Evolutionary conservation across 768 basidiomycete species (phyloP), one percentile per base, ranked within the genome.

Genomic region (Xanthoconium stramineum): DNA sequence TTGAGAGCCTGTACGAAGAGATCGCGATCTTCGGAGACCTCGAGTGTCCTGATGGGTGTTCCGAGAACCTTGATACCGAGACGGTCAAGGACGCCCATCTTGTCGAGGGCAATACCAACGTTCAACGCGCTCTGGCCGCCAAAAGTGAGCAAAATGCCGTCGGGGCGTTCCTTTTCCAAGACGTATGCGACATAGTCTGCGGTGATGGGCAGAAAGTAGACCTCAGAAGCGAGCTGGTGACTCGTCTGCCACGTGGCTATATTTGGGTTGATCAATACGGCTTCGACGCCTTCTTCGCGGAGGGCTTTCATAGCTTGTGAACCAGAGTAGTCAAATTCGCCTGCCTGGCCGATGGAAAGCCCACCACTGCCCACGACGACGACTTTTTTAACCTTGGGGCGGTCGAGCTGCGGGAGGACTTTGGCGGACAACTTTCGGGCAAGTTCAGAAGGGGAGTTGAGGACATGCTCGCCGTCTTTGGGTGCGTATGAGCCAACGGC

Each of bases 181-280:
- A 99, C 94, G 68, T 98, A 98, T 59, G 97, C 96, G 60, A 99
- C 97, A 73, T 98, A 98, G 73, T 98, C 97, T 50, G 91, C 76
- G 0, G 97, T 98, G 66, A 99, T 84, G 46, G 97, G 97, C 36
- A 99, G 75, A 76, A 98, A 99, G 76, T 98, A 99, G 63, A 98
- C 94, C 71, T 98, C 92, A 2, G 89, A 89, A 30, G 97, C 97
- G 60, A 99, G 80, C 71, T 98, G 87, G 70, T 99, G 97, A 9
- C 95, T 98, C 1, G 97, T 98, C 75, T 99, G 97, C 89, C 96
- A 98, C 32, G 97, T 98, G 42, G 97, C 96, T 61, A 98, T 98
- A 70, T 99, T 98, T 46, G 97, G 97, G 73, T 98, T 99, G 72
- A 99, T 93, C 60, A 99, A 86, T 60, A 99, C 86, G 33, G 94